phyloP scores from a whole-genome alignment of 2,329 filamentous ascomycete genomes.

The Neurospora crassa region DNA sequence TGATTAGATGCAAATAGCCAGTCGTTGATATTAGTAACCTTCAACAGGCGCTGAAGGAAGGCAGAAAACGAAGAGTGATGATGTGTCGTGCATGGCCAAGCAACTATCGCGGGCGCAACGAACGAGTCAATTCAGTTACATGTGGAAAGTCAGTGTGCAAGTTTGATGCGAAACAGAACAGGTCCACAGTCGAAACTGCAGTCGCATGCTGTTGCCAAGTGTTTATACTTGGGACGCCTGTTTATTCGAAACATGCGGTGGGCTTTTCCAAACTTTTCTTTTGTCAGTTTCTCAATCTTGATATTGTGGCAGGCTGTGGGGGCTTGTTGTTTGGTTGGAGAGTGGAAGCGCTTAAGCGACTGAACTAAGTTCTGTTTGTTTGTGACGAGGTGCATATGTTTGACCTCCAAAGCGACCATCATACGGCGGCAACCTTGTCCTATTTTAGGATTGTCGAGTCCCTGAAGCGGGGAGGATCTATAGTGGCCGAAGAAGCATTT shows the following conservation, averaged over 20 bases:
- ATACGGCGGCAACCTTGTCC: neutral
- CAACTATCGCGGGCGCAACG: neutral
- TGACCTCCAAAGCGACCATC: neutral
- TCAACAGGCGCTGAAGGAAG: neutral
- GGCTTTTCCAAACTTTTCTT: neutral
- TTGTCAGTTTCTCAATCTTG: neutral
- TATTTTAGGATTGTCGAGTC: neutral
- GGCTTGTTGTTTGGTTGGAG: neutral
- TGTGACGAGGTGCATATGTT: neutral
- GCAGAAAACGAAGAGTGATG: neutral
- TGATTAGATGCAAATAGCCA: neutral
- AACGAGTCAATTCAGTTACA: neutral
- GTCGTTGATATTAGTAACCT: neutral
- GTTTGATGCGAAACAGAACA: neutral
- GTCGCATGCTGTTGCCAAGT: neutral
- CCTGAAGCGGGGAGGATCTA: neutral
- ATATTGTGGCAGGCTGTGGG: neutral
- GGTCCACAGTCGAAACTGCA: neutral
- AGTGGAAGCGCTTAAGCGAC: neutral
- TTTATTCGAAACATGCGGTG: neutral
- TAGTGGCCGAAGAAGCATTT: too few relatives aligned
- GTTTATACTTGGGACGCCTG: neutral
- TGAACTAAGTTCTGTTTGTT: neutral
- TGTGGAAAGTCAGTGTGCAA: neutral
- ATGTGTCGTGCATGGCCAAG: neutral